Percentiles rank a stretch among this genome's conserved stretches.
phyloP scores from a whole-genome alignment of 176 grass and related monocot species.

The Oryza officinalis region DNA sequence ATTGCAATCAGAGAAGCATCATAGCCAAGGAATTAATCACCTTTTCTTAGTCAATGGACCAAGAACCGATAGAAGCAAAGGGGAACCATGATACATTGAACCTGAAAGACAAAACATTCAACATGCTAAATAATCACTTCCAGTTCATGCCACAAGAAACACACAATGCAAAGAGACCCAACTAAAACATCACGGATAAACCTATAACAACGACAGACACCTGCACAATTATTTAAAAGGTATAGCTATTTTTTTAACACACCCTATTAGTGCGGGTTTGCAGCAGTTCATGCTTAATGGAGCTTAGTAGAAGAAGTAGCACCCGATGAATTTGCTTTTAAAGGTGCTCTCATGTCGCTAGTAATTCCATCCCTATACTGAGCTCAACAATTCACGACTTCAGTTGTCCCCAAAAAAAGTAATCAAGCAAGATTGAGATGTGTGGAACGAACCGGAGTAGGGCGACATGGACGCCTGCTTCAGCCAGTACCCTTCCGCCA shows the following conservation, averaged over 20 bases:
- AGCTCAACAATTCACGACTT: neutral
- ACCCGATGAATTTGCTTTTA: neutral
- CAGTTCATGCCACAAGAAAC: slow-evolving; percentile 7
- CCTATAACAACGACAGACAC: neutral
- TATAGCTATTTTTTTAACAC: neutral
- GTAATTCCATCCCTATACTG: neutral
- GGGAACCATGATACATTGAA: slow-evolving; percentile 95
- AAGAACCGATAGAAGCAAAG: slow-evolving; percentile 78
- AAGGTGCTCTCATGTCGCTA: neutral
- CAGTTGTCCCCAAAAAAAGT: slow-evolving; percentile 3
- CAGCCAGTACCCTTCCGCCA: slow-evolving; percentile 95
- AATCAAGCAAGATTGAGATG: neutral
- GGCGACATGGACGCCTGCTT: slow-evolving; percentile 89
- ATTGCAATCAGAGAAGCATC: slow-evolving; percentile 12
- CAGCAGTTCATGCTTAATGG: neutral
- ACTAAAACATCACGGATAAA: slow-evolving; percentile 11
- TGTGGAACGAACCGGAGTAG: slow-evolving; percentile 59
- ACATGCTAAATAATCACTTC: neutral
- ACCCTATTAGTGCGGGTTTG: neutral
- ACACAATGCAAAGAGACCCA: slow-evolving; percentile 9
- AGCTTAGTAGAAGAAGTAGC: neutral
- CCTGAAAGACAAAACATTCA: slow-evolving; percentile 57
- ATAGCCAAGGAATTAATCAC: slow-evolving; percentile 31
- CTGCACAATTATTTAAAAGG: neutral
- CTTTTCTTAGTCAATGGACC: slow-evolving; percentile 73